Base-by-base conservation (phyloP, 73 alveolate genomes). In the Tetrahymena borealis region DNA sequence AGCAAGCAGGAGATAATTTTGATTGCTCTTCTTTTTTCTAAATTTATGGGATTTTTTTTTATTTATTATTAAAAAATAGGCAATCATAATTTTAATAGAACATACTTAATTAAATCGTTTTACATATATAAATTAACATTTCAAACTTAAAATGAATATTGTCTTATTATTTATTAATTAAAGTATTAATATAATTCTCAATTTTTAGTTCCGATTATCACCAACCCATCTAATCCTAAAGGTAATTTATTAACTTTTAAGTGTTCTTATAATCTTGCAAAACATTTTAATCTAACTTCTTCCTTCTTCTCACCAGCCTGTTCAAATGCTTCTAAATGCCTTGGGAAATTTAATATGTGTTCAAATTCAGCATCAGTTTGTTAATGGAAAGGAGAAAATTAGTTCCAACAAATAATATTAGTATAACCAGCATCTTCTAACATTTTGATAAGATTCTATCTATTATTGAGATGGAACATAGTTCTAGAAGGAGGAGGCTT, bases 371-470 rank as follows among this genome's bases (percentile, higher is more conserved):
- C 79, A n/a, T 42, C 79, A 42, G 79, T 42, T 10, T 42, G 24
- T 32, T 42, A 33, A 13, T 42, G 79, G 79, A 42, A 42, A 42
- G 79, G 79, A 42, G 79, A 42, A 10, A 42, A 42, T 42, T 42
- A 16, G 24, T 42, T 42, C 79, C 79, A 42, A 10, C 79, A 42
- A 10, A 42, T 42, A 1, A 91, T 93, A 38, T 35, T 41, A 4
- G 38, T 43, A 43, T 39, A 91, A 16, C 94, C 94, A 35, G 94
- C 94, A 39, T 37, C 92, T 41, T 91, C 85, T 43, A 43, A 31
- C 85, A 91, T 33, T 15, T 37, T 39, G n/a, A 43, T 91, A 24
- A 91, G 32, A 18, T 40, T 91, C 40, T 38, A 24, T 33, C 39
- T 90, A 13, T 91, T 43, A 39, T 91, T 91, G 7, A 91, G 40